Base-by-base conservation (phyloP, 164 flowering plant genomes). In the Macadamia integrifolia region DNA sequence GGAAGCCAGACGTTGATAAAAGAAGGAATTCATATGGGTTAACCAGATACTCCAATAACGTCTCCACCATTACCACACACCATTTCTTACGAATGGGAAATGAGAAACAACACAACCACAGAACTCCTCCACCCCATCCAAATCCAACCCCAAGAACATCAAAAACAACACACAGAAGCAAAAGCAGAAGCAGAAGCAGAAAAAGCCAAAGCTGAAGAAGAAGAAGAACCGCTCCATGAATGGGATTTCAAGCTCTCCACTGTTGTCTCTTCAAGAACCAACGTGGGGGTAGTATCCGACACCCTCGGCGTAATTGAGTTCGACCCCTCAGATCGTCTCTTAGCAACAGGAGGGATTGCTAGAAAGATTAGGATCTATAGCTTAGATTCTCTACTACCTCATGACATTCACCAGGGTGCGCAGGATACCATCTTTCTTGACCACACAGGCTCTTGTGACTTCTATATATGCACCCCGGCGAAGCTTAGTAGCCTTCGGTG, bases 301-400 rank as follows among this genome's bases (percentile, higher is more conserved):
- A 76, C 86, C 46, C 65, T 89, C 14, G 90, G 91, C 18, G 87
- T 76, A 29, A 74, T 80, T 9, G 91, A 89, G 57, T 78, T 89
- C 79, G 86, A 89, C 80, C 85, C 85, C 0, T 72, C 82, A 1
- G 78, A 79, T n/a, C 66, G 15, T 9, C 48, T 83, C 66, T 10
- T 89, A 5, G 91, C 85, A 63, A 89, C 94, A 3, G 91, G 84
- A 18, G 94, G 94, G 15, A 85, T 86, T 11, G 86, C 94, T 0
- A 69, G 94, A 56, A 89, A 86, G 71, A 87, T 89, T 5, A 72
- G 94, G 61, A 56, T 87, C 55, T 89, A 89, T 61, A 66, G 65
- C 13, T 7, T 74, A 7, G 60, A 53, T 1, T 65, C 79, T 6
- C 57, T 81, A 65, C 35, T 81, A 13, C 66, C 71, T 3, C 13